Evolutionary conservation across 306 rosid species (phyloP).

Genomic region (Ormosia semicastrata): DNA sequence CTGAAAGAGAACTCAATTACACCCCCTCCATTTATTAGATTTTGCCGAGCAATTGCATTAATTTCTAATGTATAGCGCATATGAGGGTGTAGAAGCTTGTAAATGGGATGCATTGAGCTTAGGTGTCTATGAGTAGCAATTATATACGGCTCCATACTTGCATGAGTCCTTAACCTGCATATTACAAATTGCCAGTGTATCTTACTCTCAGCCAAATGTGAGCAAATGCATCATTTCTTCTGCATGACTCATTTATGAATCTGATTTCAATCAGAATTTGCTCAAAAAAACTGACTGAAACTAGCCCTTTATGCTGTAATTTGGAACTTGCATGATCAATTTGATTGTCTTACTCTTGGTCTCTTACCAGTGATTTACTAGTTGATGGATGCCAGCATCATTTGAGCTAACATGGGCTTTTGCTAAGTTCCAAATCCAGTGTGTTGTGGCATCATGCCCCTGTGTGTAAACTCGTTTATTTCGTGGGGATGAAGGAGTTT

Average conservation of each 20-base stretch:
- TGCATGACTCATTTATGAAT: neutral
- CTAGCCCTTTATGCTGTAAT: neutral
- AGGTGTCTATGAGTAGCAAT: conserved; percentile 90
- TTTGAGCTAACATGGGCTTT: conserved; percentile 95
- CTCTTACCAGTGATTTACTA: conserved; percentile 91
- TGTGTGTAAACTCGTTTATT: conserved; percentile 64
- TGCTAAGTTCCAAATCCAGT: conserved; percentile 96
- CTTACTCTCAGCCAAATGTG: neutral
- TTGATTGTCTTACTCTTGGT: neutral
- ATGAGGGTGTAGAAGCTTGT: conserved; percentile 88
- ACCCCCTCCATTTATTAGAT: conserved; percentile 91
- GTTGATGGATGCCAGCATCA: conserved; percentile 90
- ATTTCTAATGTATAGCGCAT: conserved; percentile 95
- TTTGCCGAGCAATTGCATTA: conserved; percentile 86
- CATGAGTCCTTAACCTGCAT: conserved; percentile 96
- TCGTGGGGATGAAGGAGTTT: conserved; percentile 44
- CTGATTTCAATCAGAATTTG: neutral
- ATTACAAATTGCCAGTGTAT: conserved; percentile 22
- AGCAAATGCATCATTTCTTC: conserved; percentile 4
- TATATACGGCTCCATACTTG: conserved; percentile 89
- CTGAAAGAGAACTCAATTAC: conserved; percentile 82
- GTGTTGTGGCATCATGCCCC: conserved; percentile 79
- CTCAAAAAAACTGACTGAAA: neutral
- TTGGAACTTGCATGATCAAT: conserved; percentile 4
- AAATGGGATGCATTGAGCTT: conserved; percentile 91